phyloP scores from a whole-genome alignment of 139 green algal species.

The Chlamydomonas sp. region DNA sequence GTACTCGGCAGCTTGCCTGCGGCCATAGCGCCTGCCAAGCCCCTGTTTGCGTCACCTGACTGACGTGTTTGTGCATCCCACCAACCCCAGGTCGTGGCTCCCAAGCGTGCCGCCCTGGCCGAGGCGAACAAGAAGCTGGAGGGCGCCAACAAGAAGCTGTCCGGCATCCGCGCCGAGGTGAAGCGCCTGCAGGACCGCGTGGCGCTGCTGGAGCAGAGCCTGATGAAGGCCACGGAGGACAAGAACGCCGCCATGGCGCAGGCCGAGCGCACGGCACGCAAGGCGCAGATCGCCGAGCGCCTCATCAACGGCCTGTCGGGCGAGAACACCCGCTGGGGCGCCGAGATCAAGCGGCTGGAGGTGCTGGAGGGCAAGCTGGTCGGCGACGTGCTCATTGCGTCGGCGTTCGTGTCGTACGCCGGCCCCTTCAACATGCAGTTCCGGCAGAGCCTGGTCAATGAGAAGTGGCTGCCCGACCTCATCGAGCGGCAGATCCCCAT shows the following conservation, averaged over 20 bases:
- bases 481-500: constrained; percentile 77
- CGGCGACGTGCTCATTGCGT: constrained; percentile 85
- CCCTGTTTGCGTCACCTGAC: neutral
- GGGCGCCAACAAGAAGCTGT: constrained; percentile 88
- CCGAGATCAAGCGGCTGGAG: constrained; percentile 81
- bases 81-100: constrained; percentile 79
- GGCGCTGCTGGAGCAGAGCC: constrained; percentile 76
- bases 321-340: constrained; percentile 89
- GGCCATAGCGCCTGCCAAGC: constrained; percentile 22
- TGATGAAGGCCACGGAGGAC: constrained; percentile 91
- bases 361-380: constrained; percentile 59
- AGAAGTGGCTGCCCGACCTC: constrained; percentile 86
- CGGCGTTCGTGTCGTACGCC: constrained; percentile 90
- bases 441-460: constrained; percentile 70
- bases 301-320: constrained; percentile 90
- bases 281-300: constrained; percentile 87
- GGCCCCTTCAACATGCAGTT: constrained; percentile 89
- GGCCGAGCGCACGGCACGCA: constrained; percentile 86
- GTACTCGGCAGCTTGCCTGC: no score
- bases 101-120: constrained; percentile 84
- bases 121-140: constrained; percentile 90
- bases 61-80: no score
- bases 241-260: constrained; percentile 88
- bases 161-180: constrained; percentile 80
- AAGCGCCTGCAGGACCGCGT: constrained; percentile 89